These are phyloP conservation scores for Beta corolliflora DNA, from an alignment of 179 eudicot species.

Conservation along the genomic window DNA sequence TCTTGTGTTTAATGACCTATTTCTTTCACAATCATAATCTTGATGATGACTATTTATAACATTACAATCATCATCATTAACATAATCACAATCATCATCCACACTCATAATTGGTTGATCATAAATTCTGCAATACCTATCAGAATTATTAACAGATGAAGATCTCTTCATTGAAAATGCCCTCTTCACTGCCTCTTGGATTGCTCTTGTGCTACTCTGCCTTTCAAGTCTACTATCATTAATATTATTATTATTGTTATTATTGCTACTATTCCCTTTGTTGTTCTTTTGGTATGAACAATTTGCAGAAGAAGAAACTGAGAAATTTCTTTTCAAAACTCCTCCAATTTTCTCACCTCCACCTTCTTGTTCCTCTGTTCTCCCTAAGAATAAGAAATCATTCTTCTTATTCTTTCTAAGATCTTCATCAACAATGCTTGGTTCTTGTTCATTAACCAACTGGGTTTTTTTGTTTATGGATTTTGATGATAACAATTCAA, in stretches of 20 bases:
- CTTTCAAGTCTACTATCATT: slow-evolving; percentile 30
- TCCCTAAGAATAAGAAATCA: slow-evolving; percentile 18
- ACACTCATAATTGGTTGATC: slow-evolving; percentile 44
- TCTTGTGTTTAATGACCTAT: slow-evolving; percentile 28
- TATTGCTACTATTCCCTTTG: not conserved
- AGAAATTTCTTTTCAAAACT: slow-evolving; percentile 38
- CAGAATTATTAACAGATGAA: slow-evolving; percentile 52
- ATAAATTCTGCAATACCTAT: slow-evolving; percentile 61
- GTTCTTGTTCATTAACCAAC: slow-evolving; percentile 17
- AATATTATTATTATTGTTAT: not conserved
- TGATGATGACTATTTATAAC: slow-evolving; percentile 16
- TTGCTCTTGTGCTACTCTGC: slow-evolving; percentile 29
- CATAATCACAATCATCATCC: slow-evolving; percentile 18
- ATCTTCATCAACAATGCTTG: slow-evolving; percentile 10
- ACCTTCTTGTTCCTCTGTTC: slow-evolving; percentile 6
- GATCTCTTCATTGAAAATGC: slow-evolving; percentile 63
- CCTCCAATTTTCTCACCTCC: slow-evolving; percentile 12
- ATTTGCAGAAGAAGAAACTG: slow-evolving; percentile 34
- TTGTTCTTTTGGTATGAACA: slow-evolving; percentile 27
- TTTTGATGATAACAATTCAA: slow-evolving; percentile 29
- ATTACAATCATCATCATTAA: not conserved
- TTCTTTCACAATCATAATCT: slow-evolving; percentile 14
- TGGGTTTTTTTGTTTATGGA: slow-evolving; percentile 11
- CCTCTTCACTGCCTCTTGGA: slow-evolving; percentile 48
- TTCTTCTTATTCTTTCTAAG: slow-evolving; percentile 8